Percentiles rank a stretch among this genome's conserved stretches.
Conservation (phyloP, 768 basidiomycete genomes). For the Suillus decipiens region DNA sequence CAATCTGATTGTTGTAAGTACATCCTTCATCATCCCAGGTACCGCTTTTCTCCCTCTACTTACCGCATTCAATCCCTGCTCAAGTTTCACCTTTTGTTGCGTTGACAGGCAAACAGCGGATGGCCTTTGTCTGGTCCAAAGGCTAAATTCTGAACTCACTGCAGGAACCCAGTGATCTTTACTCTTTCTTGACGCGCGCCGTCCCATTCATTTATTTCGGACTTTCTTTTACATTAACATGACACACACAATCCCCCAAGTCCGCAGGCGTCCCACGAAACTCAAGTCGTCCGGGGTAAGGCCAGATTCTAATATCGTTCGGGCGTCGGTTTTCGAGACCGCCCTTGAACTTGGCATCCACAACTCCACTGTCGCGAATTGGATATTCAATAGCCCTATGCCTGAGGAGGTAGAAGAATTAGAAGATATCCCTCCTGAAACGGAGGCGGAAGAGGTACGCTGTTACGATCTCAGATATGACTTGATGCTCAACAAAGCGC, state of each 20-base stretch:
- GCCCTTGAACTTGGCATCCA: constrained; percentile 68
- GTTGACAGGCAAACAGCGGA: constrained; percentile 21
- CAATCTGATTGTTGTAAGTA: constrained; percentile 2
- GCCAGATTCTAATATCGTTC: constrained; percentile 59
- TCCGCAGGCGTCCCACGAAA: constrained; percentile 32
- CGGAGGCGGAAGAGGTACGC: constrained; percentile 33
- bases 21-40: constrained; percentile 7
- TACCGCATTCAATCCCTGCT: background rate
- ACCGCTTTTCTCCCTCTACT: background rate
- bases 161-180: constrained; percentile 9
- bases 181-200: constrained; percentile 9
- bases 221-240: constrained; percentile 19
- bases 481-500: background rate
- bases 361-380: constrained; percentile 61
- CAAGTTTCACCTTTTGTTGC: constrained; percentile 9
- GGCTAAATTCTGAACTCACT: constrained; percentile 17
- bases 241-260: constrained; percentile 21
- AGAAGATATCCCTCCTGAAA: constrained; percentile 23
- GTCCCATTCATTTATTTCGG: constrained; percentile 19
- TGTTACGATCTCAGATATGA: background rate
- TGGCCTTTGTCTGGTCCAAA: constrained; percentile 19
- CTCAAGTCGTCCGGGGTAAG: constrained; percentile 13
- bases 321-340: constrained; percentile 74
- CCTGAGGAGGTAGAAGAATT: constrained; percentile 56
- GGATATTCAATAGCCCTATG: constrained; percentile 69